Base-by-base conservation (phyloP, 2,329 filamentous ascomycete genomes). In the Thielaviopsis populi region DNA sequence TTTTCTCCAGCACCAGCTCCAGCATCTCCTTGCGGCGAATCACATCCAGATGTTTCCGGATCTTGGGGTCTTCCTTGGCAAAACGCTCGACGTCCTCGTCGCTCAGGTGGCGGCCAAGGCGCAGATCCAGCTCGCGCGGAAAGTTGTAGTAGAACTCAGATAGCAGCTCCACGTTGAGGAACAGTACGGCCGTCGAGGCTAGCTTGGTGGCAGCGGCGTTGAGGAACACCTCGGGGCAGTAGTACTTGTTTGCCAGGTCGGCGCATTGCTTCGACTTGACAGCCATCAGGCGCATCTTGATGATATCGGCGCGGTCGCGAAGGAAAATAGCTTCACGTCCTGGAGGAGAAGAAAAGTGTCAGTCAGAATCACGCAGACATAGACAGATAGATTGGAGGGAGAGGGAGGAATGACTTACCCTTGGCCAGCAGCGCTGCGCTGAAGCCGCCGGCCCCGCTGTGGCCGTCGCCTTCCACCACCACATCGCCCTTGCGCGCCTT, bases 111-210 rank as follows among this genome's bases (percentile, higher is more conserved):
- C 90, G 84, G 56, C 92, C 90, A 11, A 99, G 85, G 41, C 91
- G 84, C 66, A 87, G 78, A 73, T 99, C 94, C 13, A 99, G 82
- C 72, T 96, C 91, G 46, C 94, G 83, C 0, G 94, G 94, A 74
- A 99, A 99, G 72, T 94, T 91, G 76, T 96, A 96, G 77, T 96
- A 96, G 73, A 97, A 99, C 71, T 99, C 95, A 1, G 89, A 92
- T 19, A 99, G 82, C 22, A 99, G 81, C 76, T 99, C 95, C 11
- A 97, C 94, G 71, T 99, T 96, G 37, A 99, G 82, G 79, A 99
- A 99, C 0, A 99, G 83, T 8, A 99, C 94, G 1, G 94, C 92
- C 0, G 94, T 99, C 1, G 90, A 87, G 2, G 92, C 95, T 59
- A 99, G 82, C 75, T 97, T 97, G 69, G 91, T 89, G 1, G 94